Conservation (phyloP, 1,284 basidiomycete genomes). For the Moesziomyces sp. region DNA sequence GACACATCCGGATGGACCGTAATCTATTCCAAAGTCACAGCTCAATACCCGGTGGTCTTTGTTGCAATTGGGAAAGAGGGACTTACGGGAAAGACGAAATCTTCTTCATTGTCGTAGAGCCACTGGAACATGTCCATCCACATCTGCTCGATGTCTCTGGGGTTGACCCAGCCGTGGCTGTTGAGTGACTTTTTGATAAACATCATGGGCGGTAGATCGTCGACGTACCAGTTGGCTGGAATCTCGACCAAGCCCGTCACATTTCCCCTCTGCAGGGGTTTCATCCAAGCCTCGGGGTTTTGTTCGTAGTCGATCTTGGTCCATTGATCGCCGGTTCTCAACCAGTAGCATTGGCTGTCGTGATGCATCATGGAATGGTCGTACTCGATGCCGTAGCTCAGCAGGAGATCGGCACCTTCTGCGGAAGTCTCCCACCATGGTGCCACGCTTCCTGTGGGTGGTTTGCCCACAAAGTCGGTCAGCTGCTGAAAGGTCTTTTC, state of each 20-base stretch:
- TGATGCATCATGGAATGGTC: constrained; percentile 69
- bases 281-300: constrained; percentile 79
- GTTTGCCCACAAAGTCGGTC: constrained; percentile 76
- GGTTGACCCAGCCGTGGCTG: constrained; percentile 79
- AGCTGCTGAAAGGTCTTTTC: constrained; percentile 77
- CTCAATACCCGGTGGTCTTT: too few species aligned
- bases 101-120: constrained; percentile 76
- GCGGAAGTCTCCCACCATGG: constrained; percentile 83
- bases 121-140: constrained; percentile 82
- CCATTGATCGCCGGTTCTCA: constrained; percentile 78
- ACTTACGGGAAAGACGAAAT: constrained; percentile 75
- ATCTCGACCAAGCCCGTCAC: constrained; percentile 80
- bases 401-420: constrained; percentile 76
- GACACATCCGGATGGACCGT: constrained; percentile 84
- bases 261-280: constrained; percentile 76
- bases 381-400: constrained; percentile 80
- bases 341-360: constrained; percentile 78
- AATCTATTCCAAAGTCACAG: constrained; percentile 64
- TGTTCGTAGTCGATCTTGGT: constrained; percentile 77
- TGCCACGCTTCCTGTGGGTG: constrained; percentile 77
- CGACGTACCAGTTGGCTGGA: constrained; percentile 76
- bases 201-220: constrained; percentile 80
- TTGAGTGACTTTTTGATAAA: constrained; percentile 77
- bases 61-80: too few species aligned
- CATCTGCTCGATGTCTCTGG: constrained; percentile 77